Evolutionary conservation across 1,139 yeast genomes (phyloP), one percentile per base, ranked within the genome.

Genomic region (Cylindricascospora bacillispora): DNA sequence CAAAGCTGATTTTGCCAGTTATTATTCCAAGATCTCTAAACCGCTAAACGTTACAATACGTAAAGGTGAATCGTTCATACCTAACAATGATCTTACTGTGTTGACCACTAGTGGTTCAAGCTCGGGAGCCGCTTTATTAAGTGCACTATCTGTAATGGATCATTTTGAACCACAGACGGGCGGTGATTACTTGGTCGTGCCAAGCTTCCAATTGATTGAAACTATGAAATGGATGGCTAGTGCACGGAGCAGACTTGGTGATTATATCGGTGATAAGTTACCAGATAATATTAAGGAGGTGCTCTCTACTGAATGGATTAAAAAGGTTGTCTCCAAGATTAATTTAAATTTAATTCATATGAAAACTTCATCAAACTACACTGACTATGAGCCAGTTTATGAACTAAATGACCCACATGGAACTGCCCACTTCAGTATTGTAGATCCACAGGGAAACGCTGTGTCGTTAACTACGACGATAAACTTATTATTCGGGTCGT

Each of bases 211-310:
- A 33, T 51, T 83, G 10, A 60, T 85, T 10, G 98, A 89, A 54
- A 60, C 81, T 5, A 83, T 86, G 92, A 86, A 86, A 54, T 89
- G 95, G 94, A 68, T 83, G 67, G 82, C 86, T 1, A 68, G 92
- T 6, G 86, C 79, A 0, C 65, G 97, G 35, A 73, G 89, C 12
- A 67, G 81, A 43, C 64, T 86, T 15, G 97, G 97, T 1, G 95
- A 83, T 45, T 52, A 57, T 6, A 63, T 57, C 13, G 52, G 53
- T 18, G 45, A 35, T 2, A 37, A 40, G 9, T 26, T 37, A 24
- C 52, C 55, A 1, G 39, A 47, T 6, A 48, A 56, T 16, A 54
- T 64, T 11, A 43, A 43, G 11, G 50, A 57, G 21, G 54, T 71
- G 13, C 42, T 60, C 13, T 46, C 60, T 17, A 39, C 48, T 3